Base-by-base conservation (phyloP, 139 green algal genomes). In the Parachlorella kessleri region DNA sequence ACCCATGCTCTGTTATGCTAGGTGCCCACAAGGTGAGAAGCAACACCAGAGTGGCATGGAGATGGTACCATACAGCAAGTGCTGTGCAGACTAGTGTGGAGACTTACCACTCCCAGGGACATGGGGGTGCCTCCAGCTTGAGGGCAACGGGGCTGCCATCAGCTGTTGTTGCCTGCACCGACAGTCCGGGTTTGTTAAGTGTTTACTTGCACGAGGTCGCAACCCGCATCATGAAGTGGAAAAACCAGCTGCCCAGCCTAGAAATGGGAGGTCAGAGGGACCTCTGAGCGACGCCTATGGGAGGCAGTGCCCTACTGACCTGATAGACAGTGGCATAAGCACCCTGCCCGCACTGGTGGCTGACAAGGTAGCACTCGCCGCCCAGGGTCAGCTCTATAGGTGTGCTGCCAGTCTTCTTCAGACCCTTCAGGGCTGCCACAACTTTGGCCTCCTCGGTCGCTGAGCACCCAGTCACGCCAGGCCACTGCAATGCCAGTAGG, bases 41-140 rank as follows among this genome's bases (percentile, higher is more conserved):
- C 48, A 59, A 18, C 48, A 28, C 21, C 48, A 59, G 14, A 18
- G 21, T 59, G 14, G 21, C 14, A 59, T 59, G 48, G 14, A 59
- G 0, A 59, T 59, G 21, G 48, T 59, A 59, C 21, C 0, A 18
- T 18, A 28, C 14, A 59, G 14, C 48, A 59, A 18, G 48, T 59
- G 48, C 14, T 59, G n/a, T n/a, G n/a, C 21, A 59, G 48, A 18
- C 48, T 59, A n/a, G 48, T 59, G 14, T 59, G 14, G 24, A 3
- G 18, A 80, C 72, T 79, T 79, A 89, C 77, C 85, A 89, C 73
- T 89, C 84, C 84, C 84, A 89, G 23, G 84, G 77, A 55, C 84
- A 88, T 21, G 77, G 53, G 6, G 84, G 83, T 7, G 30, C 37
- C 69, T 89, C 77, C 2, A 78, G 8, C 68, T 89, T 89, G 9